Evolutionary conservation across 495 filamentous ascomycete species (phyloP).

Genomic region (Penicillium waksmanii): DNA sequence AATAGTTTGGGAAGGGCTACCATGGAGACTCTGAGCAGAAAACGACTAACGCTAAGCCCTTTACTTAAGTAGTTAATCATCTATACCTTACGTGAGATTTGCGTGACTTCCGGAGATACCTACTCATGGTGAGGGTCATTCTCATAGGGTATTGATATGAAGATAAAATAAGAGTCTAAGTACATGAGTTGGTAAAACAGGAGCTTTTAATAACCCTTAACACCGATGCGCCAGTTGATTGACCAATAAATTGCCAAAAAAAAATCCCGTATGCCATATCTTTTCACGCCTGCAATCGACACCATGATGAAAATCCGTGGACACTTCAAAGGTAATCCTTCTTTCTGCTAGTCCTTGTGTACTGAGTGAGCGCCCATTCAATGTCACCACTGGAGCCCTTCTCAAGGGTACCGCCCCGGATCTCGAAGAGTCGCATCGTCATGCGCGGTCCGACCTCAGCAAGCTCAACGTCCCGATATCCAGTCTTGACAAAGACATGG

Average conservation of each 20-base stretch:
- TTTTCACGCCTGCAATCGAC: slow-evolving; percentile 21
- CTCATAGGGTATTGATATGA: slow-evolving; percentile 24
- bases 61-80: no score
- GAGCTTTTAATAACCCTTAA: slow-evolving; percentile 23
- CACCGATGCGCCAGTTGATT: slow-evolving; percentile 31
- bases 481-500: slow-evolving; percentile 81
- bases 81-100: no score
- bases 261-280: slow-evolving; percentile 20
- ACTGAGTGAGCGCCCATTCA: slow-evolving; percentile 94
- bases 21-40: no score
- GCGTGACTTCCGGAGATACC: no score
- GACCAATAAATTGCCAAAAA: slow-evolving; percentile 29
- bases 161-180: slow-evolving; percentile 8
- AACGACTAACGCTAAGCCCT: no score
- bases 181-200: slow-evolving; percentile 15
- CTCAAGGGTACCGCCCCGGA: slow-evolving; percentile 88
- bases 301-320: slow-evolving; percentile 24
- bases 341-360: slow-evolving; percentile 88
- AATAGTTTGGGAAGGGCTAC: no score
- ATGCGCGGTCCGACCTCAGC: slow-evolving; percentile 95
- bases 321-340: slow-evolving; percentile 80
- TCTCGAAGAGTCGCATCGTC: slow-evolving; percentile 96
- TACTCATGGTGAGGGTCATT: no score
- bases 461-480: slow-evolving; percentile 86
- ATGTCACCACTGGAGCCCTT: slow-evolving; percentile 91